Base-by-base conservation (phyloP, 2,329 filamentous ascomycete species). In the Fragosphaeria purpurea region DNA sequence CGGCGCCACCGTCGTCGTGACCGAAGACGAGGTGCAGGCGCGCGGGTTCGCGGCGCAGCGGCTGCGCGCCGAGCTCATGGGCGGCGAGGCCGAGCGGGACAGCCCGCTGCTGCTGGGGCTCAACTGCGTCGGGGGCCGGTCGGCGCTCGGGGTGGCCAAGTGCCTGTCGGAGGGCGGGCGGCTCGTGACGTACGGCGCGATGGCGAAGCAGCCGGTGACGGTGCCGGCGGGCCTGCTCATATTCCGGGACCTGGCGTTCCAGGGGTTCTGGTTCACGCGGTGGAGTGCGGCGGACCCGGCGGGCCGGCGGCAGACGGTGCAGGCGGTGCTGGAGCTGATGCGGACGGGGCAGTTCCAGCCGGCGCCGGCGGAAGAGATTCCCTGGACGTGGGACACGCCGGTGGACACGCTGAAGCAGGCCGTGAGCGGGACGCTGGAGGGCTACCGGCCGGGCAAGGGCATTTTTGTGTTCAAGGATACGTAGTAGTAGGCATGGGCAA, bases 91-190 rank as follows among this genome's bases (percentile, higher is more conserved):
- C 44, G 85, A 90, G 54, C 43, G 13, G 46, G 40, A 47, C n/a
- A 56, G 51, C 39, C 73, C 79, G 11, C 75, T 97, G 50, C 79
- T 81, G 41, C 72, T 98, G 1, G 93, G 83, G 0, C 68, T 98
- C 52, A 98, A 98, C 67, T 97, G 93, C 64, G 91, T 98, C 0
- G 93, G 93, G 39, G 93, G 93, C 5, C 88, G 90, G 64, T 81
- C 83, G 9, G 88, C 89, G 4, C 84, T 85, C 33, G 77, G 83
- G 1, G 73, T 98, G 62, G 85, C 90, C 6, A 87, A 89, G 61
- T 76, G 79, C 6, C 74, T 98, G 4, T 75, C 77, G 5, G 70
- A 80, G 0, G 78, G 80, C 30, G 86, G 79, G 1, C 83, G 85
- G 51, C 74, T 97, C 66, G 88, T 98, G 31, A 95, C 91, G 5